These are phyloP conservation scores for Globisporangium mamillatum DNA, from an alignment of 352 stramenopile species.

Conservation along the genomic window DNA sequence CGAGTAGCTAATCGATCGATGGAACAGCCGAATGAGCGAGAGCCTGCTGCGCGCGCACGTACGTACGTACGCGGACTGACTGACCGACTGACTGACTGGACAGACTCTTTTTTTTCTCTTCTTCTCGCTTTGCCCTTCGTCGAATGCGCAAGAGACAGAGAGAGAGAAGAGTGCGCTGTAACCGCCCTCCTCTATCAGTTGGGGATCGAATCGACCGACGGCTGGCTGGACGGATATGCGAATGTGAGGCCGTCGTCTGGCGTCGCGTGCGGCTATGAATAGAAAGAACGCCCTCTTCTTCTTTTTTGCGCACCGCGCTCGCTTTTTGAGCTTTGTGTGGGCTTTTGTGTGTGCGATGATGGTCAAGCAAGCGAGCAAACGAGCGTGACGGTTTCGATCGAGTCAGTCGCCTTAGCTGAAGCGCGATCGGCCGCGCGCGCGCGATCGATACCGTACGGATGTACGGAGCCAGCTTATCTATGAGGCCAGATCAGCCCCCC, in stretches of 20 bases:
- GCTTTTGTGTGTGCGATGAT: not conserved
- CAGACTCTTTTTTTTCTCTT: not conserved
- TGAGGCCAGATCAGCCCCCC: not conserved
- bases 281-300: conserved; percentile 9
- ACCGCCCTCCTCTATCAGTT: not conserved
- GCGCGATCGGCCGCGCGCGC: not conserved
- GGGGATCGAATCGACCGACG: not conserved
- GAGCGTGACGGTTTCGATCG: not conserved
- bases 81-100: not conserved
- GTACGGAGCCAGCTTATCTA: not conserved
- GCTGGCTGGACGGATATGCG: not conserved
- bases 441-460: not conserved
- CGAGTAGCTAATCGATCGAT: not conserved
- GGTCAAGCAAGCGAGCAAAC: not conserved
- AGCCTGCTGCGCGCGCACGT: not conserved
- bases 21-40: not conserved
- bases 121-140: not conserved
- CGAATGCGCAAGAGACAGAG: not conserved
- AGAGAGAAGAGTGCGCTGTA: not conserved
- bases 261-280: conserved; percentile 5
- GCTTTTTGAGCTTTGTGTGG: not conserved
- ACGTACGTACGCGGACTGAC: not conserved
- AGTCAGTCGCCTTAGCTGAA: conserved; percentile 1
- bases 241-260: not conserved
- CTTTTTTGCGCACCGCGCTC: not conserved